Evolutionary conservation across 306 rosid genomes (phyloP), one percentile per base, ranked within the genome.

Genomic region (Abrus pulchellus): DNA sequence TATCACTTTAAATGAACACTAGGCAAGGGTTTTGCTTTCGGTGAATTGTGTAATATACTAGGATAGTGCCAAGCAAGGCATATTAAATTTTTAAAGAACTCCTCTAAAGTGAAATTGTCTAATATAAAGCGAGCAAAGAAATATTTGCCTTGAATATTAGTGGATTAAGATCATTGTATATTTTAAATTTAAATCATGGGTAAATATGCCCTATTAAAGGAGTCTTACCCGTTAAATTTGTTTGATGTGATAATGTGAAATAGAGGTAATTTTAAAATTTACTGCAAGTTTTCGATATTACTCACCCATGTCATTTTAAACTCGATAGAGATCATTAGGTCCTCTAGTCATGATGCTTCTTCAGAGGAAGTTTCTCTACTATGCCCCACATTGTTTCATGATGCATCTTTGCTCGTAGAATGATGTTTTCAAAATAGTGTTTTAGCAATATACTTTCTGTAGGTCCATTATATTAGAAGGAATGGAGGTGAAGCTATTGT

Each of bases 11-110:
- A 72, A 55, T 45, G 54, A 64, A 54, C 65, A 11, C 38, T 32
- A 29, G 73, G 68, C 75, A 40, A 61, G 44, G 64, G 67, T 75
- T 75, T 49, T 59, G 29, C 79, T 29, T 55, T 38, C 33, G 72
- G 40, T 4, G 14, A 47, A 68, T 40, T 45, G 2, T 52, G 66
- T 62, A 13, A 62, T 74, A 61, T 62, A 47, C 56, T 27, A 20
- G 11, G 30, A 11, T 1, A 13, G 28, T n/a, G 5, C 69, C 36
- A n/a, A 66, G 57, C 44, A 54, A 47, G 20, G 28, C 38, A 63
- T 71, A 57, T 61, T 61, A 20, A 48, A 33, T 45, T 75, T 61
- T 34, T 29, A 47, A 75, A 44, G 59, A 44, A 5, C 5, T 52
- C 32, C 38, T 47, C 7, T 44, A 30, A 28, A 69, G 75, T 6